A percentile compares a stretch with the other conserved stretches of the same genome.
Evolutionary conservation across 2,329 filamentous ascomycete species (phyloP).

Genomic region (Cadophora malorum): DNA sequence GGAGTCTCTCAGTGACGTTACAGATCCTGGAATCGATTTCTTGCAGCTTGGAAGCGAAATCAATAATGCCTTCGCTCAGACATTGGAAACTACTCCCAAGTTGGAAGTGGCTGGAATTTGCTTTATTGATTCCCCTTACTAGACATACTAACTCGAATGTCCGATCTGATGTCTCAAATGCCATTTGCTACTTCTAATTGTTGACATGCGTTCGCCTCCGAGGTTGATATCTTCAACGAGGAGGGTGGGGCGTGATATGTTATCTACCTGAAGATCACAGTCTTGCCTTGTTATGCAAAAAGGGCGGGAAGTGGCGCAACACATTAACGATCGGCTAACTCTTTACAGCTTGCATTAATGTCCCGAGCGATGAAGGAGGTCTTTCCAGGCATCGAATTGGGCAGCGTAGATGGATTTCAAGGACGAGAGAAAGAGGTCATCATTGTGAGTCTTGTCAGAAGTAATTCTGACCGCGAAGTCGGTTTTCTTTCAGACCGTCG

Average conservation of each 20-base stretch:
- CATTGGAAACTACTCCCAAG: slow-evolving; percentile 7
- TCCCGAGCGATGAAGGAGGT: slow-evolving; percentile 77
- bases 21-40: background rate
- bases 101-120: slow-evolving; percentile 16
- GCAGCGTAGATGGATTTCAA: slow-evolving; percentile 96
- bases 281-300: slow-evolving; percentile 21
- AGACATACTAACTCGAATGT: background rate
- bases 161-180: slow-evolving; percentile 5
- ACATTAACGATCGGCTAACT: slow-evolving; percentile 33
- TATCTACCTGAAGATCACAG: slow-evolving; percentile 11
- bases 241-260: background rate
- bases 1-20: background rate
- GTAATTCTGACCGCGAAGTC: slow-evolving; percentile 85
- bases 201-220: background rate
- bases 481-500: slow-evolving; percentile 94
- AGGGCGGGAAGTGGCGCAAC: slow-evolving; percentile 17
- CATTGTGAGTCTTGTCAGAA: slow-evolving; percentile 90
- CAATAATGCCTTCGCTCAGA: slow-evolving; percentile 9
- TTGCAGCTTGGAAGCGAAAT: background rate
- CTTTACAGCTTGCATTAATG: slow-evolving; percentile 72
- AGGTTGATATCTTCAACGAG: slow-evolving; percentile 7
- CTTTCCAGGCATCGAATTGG: slow-evolving; percentile 88
- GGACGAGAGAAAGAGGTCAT: slow-evolving; percentile 97
- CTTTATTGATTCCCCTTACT: slow-evolving; percentile 12
- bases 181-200: background rate